These are phyloP conservation scores for Acanthamoeba healyi DNA, from an alignment of 208 protist species.

Conservation along the genomic window DNA sequence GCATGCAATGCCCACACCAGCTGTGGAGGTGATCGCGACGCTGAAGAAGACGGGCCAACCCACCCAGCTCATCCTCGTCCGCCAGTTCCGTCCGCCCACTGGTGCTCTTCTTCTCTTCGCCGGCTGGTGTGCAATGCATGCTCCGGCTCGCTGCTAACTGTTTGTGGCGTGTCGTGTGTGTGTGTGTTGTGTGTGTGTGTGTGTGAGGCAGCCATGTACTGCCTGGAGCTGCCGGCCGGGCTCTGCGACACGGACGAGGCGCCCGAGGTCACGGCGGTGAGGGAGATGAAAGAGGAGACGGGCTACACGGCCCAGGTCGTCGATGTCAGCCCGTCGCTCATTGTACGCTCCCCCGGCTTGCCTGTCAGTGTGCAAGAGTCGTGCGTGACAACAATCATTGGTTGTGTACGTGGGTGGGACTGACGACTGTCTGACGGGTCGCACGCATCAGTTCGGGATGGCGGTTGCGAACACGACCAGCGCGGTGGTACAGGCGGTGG, in stretches of 20 bases:
- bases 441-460: conserved; percentile 11
- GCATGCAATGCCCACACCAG: too few species aligned
- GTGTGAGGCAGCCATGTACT: not conserved
- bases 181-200: not conserved
- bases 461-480: conserved; percentile 26
- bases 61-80: conserved; percentile 19
- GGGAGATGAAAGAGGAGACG: conserved; percentile 39
- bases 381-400: too few species aligned
- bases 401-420: not conserved
- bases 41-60: conserved; percentile 23
- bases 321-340: not conserved
- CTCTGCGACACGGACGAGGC: conserved; percentile 20
- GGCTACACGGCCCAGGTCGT: conserved; percentile 24
- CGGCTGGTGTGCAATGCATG: not conserved
- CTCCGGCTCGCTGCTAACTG: not conserved
- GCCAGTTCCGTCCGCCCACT: conserved; percentile 31
- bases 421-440: not conserved
- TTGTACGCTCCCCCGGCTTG: not conserved
- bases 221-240: conserved; percentile 27
- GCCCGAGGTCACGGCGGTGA: conserved; percentile 16
- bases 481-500: not conserved
- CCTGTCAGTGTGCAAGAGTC: too few species aligned
- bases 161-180: not conserved
- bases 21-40: conserved; percentile 48
- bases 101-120: not conserved